A percentile compares a stretch with the other conserved stretches of the same genome.
These are phyloP conservation scores for Botrytis porri DNA, from an alignment of 2,329 filamentous ascomycete species.

Conservation along the genomic window DNA sequence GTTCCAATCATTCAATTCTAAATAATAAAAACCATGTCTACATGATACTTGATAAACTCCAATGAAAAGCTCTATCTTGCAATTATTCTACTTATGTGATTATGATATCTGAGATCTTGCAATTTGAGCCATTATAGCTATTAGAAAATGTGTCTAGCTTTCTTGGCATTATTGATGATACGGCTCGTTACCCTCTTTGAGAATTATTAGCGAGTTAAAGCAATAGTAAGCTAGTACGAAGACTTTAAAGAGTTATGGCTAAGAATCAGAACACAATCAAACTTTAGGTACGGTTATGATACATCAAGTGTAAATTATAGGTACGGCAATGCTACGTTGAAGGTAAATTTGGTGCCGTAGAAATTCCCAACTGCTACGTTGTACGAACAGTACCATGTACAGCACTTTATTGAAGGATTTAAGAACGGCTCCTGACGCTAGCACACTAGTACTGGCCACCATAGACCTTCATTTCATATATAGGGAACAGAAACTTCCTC, in stretches of 20 bases:
- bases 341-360: no score
- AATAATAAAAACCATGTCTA: neutral
- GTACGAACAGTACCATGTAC: neutral
- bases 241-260: neutral
- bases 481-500: neutral
- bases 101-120: neutral
- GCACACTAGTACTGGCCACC: neutral
- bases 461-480: neutral
- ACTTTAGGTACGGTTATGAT: neutral
- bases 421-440: neutral
- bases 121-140: neutral
- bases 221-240: neutral
- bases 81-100: neutral
- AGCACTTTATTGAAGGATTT: neutral
- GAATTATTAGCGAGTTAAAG: neutral
- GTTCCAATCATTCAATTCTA: neutral
- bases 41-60: rapidly evolving
- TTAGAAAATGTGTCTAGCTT: neutral
- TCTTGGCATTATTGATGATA: neutral
- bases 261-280: rapidly evolving
- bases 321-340: neutral
- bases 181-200: neutral
- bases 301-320: neutral
- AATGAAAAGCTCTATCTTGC: neutral
- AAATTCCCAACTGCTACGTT: neutral